Evolutionary conservation across 305 asterid species (phyloP).

Genomic region (Fraxinus floribunda): DNA sequence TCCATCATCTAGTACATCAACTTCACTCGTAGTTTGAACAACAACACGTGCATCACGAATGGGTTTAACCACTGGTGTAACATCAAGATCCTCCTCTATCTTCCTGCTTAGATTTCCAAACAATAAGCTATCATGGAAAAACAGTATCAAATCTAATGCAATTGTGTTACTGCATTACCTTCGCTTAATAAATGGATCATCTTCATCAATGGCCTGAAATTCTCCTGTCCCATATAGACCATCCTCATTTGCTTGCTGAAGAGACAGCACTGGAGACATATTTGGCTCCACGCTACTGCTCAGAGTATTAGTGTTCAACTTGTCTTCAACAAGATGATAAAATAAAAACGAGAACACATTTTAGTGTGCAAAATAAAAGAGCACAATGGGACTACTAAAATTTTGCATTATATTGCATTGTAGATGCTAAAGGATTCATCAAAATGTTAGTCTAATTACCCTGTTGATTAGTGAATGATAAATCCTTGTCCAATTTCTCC

Average conservation of each 20-base stretch:
- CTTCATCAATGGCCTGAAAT: conserved; percentile 58
- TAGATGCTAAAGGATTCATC: not conserved
- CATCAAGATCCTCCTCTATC: conserved; percentile 68
- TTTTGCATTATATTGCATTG: conserved; percentile 1
- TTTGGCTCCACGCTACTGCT: conserved; percentile 46
- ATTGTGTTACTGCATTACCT: conserved; percentile 46
- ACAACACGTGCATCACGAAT: conserved; percentile 95
- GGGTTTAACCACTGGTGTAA: conserved; percentile 77
- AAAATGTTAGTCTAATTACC: conserved; percentile 44
- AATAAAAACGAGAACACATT: conserved; percentile 7
- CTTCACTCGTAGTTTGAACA: conserved; percentile 95
- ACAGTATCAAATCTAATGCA: not conserved
- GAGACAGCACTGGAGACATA: conserved; percentile 58
- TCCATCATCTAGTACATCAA: conserved; percentile 94
- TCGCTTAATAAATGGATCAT: conserved; percentile 67
- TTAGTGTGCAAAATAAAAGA: conserved; percentile 21
- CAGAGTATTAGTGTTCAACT: conserved; percentile 38
- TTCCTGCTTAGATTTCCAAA: conserved; percentile 50
- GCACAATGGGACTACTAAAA: conserved; percentile 14
- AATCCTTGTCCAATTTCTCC: conserved; percentile 58
- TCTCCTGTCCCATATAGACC: conserved; percentile 53
- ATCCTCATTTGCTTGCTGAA: conserved; percentile 67
- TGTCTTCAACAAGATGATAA: conserved; percentile 47
- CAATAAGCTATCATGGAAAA: conserved; percentile 15
- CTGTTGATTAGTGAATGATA: conserved; percentile 55